Evolutionary conservation across 768 basidiomycete species (phyloP).

Genomic region (Mycena vulgaris): DNA sequence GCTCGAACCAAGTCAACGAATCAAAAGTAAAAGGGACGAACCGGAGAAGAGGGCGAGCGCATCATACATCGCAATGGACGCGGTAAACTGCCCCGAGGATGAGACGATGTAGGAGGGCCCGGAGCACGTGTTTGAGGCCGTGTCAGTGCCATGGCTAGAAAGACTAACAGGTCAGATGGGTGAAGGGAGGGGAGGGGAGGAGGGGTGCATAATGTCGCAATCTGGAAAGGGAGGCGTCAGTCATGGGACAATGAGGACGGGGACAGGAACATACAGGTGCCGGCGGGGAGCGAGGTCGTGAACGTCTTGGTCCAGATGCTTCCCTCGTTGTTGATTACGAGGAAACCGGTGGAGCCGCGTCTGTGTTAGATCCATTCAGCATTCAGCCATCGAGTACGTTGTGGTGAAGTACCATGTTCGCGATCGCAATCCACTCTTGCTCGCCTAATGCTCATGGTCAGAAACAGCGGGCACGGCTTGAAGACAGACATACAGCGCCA

Average conservation of each 20-base stretch:
- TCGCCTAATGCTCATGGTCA: conserved; percentile 32
- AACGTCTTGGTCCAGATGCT: conserved; percentile 56
- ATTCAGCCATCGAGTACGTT: conserved; percentile 38
- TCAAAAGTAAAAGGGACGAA: conserved; percentile 12
- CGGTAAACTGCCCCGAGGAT: conserved; percentile 24
- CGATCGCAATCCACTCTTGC: conserved; percentile 54
- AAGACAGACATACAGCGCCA: conserved; percentile 33
- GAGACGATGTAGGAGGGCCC: conserved; percentile 30
- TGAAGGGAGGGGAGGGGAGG: conserved; percentile 1
- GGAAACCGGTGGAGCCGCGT: conserved; percentile 51
- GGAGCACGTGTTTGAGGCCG: conserved; percentile 23
- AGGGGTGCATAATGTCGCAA: conserved; percentile 29
- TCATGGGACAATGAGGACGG: conserved; percentile 11
- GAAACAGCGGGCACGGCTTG: conserved; percentile 20
- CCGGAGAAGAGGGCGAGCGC: conserved; percentile 30
- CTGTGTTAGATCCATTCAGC: conserved; percentile 29
- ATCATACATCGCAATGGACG: conserved; percentile 28
- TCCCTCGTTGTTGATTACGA: conserved; percentile 63
- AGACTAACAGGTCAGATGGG: conserved; percentile 9
- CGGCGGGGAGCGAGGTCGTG: conserved; percentile 44
- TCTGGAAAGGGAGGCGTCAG: conserved; percentile 19
- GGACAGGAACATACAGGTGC: conserved; percentile 29
- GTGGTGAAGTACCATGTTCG: conserved; percentile 58
- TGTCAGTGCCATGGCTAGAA: conserved; percentile 29
- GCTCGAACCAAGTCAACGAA: conserved; percentile 22